Evolutionary conservation across 1,139 yeast genomes (phyloP).

Genomic region (Eremothecium gossypii): DNA sequence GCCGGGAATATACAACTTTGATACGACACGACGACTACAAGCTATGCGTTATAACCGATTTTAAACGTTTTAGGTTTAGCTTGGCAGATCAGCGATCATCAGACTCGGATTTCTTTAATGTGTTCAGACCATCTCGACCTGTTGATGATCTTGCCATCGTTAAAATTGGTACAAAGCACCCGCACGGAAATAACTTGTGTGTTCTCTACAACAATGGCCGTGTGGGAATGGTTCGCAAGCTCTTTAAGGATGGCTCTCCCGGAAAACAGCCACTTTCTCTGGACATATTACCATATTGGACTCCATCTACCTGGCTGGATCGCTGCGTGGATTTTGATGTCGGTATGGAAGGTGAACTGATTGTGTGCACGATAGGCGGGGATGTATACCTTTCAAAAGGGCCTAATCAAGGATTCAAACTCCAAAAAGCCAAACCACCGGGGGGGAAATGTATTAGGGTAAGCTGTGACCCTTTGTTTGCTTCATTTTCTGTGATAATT

Average conservation of each 20-base stretch:
- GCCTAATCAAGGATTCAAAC: slow-evolving; percentile 12
- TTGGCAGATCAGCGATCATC: slow-evolving; percentile 31
- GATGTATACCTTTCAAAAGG: slow-evolving; percentile 39
- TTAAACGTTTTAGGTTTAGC: slow-evolving; percentile 45
- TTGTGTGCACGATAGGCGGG: slow-evolving; percentile 62
- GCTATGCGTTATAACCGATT: slow-evolving; percentile 53
- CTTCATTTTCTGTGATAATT: slow-evolving; percentile 60
- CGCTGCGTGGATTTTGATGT: slow-evolving; percentile 53
- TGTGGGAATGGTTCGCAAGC: slow-evolving; percentile 20
- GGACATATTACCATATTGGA: slow-evolving; percentile 30
- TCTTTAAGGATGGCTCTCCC: slow-evolving; percentile 12
- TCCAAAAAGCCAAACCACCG: slow-evolving; percentile 17
- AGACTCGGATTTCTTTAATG: slow-evolving; percentile 16
- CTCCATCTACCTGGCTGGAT: slow-evolving; percentile 20
- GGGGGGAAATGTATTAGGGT: slow-evolving; percentile 38
- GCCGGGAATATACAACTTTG: slow-evolving; percentile 66
- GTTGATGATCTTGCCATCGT: slow-evolving; percentile 11
- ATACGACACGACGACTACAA: slow-evolving; percentile 52
- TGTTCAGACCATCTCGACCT: slow-evolving; percentile 16
- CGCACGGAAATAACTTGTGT: slow-evolving; percentile 24
- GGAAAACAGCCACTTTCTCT: slow-evolving; percentile 21
- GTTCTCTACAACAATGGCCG: slow-evolving; percentile 26
- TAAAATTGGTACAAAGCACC: slow-evolving; percentile 24
- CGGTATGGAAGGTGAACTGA: slow-evolving; percentile 58
- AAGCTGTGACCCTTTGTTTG: slow-evolving; percentile 55